Evolutionary conservation across 176 grass and related monocot genomes (phyloP).

Genomic region (Paspalum notatum): DNA sequence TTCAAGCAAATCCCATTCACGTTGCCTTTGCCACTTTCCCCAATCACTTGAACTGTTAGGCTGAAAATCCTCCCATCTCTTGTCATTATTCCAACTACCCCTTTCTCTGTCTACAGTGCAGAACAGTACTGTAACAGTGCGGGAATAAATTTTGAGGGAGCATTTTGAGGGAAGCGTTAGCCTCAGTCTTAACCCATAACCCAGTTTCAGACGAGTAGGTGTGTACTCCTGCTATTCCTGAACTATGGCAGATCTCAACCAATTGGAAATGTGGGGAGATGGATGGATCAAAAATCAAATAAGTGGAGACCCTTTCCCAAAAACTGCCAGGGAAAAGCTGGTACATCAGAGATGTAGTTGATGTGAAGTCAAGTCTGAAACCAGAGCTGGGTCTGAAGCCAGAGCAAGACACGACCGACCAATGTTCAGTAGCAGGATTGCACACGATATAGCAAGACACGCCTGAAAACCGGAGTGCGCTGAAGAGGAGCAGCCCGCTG

Average conservation of each 20-base stretch:
- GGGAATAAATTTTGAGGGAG: too few relatives aligned
- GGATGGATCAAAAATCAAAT: not conserved
- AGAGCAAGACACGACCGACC: not conserved
- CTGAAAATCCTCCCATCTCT: too few relatives aligned
- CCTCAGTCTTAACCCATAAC: not conserved
- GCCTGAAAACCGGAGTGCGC: not conserved
- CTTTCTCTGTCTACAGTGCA: too few relatives aligned
- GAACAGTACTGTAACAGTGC: too few relatives aligned
- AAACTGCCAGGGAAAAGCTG: too few relatives aligned
- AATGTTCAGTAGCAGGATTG: not conserved
- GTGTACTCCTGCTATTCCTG: not conserved
- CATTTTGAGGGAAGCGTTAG: too few relatives aligned
- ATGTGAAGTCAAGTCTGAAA: too few relatives aligned
- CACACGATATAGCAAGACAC: not conserved
- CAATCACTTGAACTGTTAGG: not conserved
- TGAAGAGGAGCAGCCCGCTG: not conserved
- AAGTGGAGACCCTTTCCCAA: not conserved
- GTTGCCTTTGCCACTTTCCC: not conserved
- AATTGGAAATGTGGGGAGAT: not conserved
- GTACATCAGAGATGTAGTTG: too few relatives aligned
- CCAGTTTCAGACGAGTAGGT: conserved; percentile 12
- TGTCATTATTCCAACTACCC: too few relatives aligned
- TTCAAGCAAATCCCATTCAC: not conserved
- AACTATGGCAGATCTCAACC: not conserved
- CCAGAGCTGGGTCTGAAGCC: not conserved